Percentiles rank a stretch among this genome's conserved stretches.
These are phyloP conservation scores for Aspergillus jensenii DNA, from an alignment of 2,329 filamentous ascomycete genomes.

Conservation along the genomic window DNA sequence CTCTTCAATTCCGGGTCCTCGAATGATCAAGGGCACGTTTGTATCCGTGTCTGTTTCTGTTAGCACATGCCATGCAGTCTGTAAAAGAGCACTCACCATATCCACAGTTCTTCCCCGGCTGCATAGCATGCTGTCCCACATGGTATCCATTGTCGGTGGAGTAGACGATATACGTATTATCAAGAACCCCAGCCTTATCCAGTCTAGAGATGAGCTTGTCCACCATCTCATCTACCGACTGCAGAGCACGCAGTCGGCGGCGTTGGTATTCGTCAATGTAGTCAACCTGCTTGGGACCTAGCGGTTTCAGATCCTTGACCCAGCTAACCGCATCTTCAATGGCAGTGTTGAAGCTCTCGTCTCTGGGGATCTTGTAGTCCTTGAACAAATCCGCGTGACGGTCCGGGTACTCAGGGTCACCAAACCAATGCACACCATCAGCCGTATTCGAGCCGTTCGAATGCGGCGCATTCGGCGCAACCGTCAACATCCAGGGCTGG, in stretches of 20 bases:
- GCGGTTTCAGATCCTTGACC: conserved; percentile 40
- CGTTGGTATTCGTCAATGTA: conserved; percentile 53
- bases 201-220: conserved; percentile 41
- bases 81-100: conserved; percentile 1
- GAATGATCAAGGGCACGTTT: conserved; percentile 57
- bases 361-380: conserved; percentile 7
- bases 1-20: conserved; percentile 55
- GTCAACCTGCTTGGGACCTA: conserved; percentile 44
- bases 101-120: conserved; percentile 54
- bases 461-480: conserved; percentile 67
- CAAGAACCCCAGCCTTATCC: conserved; percentile 36
- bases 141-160: conserved; percentile 60
- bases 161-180: conserved; percentile 58
- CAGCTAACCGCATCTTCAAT: conserved; percentile 44
- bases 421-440: conserved; percentile 22
- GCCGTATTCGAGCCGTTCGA: conserved; percentile 40
- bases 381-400: conserved; percentile 3
- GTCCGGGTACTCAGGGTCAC: conserved; percentile 36
- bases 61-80: not conserved
- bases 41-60: conserved; percentile 42
- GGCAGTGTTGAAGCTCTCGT: conserved; percentile 57
- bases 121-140: conserved; percentile 56
- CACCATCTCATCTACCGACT: conserved; percentile 54
- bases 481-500: conserved; percentile 64
- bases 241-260: conserved; percentile 47